Percentiles rank a stretch among this genome's conserved stretches.
These are phyloP conservation scores for Xylaria digitata DNA, from an alignment of 2,329 filamentous ascomycete species.

Conservation along the genomic window DNA sequence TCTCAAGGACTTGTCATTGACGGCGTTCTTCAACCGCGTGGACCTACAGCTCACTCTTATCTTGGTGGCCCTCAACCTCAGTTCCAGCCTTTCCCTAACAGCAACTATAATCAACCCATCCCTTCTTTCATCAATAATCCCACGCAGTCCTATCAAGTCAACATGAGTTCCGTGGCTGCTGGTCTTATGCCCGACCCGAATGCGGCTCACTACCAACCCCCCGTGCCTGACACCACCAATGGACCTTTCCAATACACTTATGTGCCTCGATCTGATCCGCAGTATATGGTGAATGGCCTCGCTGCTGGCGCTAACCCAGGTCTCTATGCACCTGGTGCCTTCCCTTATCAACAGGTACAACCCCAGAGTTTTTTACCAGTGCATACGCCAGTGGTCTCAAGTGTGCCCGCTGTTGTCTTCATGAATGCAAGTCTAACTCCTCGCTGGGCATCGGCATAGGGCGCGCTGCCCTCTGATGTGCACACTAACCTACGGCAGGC, in stretches of 20 bases:
- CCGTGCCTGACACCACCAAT: constrained; percentile 67
- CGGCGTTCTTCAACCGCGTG: constrained; percentile 36
- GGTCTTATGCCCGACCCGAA: constrained; percentile 53
- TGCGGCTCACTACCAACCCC: constrained; percentile 67
- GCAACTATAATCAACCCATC: constrained; percentile 25
- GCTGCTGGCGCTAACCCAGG: constrained; percentile 9
- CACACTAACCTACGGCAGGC: not conserved
- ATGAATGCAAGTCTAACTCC: constrained; percentile 38
- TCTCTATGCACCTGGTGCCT: constrained; percentile 34
- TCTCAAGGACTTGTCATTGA: constrained; percentile 38
- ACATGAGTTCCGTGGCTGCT: constrained; percentile 58
- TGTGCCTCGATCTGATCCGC: constrained; percentile 63
- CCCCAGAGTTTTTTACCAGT: constrained; percentile 31
- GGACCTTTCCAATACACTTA: constrained; percentile 68
- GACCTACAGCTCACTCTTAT: constrained; percentile 14
- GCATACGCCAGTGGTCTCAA: constrained; percentile 13
- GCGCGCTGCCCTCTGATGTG: constrained; percentile 25
- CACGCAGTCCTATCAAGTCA: constrained; percentile 37
- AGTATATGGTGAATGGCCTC: constrained; percentile 46
- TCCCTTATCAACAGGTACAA: constrained; percentile 43
- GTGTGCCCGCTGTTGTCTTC: not conserved
- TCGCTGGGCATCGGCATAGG: constrained; percentile 1
- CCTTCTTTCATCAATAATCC: constrained; percentile 28
- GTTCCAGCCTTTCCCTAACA: constrained; percentile 30
- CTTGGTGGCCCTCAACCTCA: constrained; percentile 36